Base-by-base conservation (phyloP, 2,329 filamentous ascomycete genomes). In the Venturia oleaginea region DNA sequence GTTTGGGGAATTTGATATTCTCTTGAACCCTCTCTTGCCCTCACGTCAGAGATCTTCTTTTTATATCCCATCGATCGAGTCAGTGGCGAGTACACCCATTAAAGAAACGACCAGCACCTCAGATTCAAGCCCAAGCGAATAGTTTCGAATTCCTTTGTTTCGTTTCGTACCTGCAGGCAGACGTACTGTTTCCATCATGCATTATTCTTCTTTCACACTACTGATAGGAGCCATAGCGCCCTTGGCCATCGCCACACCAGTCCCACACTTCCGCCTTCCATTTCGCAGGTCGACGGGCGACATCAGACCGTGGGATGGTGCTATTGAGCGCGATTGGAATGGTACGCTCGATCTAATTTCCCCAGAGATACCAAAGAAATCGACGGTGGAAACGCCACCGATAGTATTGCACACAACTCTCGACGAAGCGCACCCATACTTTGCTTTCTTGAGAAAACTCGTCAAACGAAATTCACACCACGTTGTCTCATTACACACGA, bases 1-100 rank as follows among this genome's bases (percentile, higher is more conserved):
- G 51, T 57, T 57, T 57, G 51, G 51, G 51, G 51, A 11, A 57
- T 57, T 57, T 57, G 51, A 57, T n/a, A 57, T 32, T 11, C 15
- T 34, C 34, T 57, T n/a, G 15, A 6, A 34, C 27, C 27, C 51
- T 34, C 27, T 57, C n/a, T 57, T 57, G 51, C 51, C 51, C 51
- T 57, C 22, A 51, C 7, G 51, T 34, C 27, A 5, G 51, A 34
- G 51, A 22, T 17, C 3, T 32, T 57, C 27, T 57, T 57, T 57
- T 57, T 57, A 57, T 34, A 57, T 57, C 8, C 6, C 15, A n/a
- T 32, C 46, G 46, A 57, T 34, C 51, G 51, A 57, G 27, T 37
- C 51, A 37, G 30, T 32, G 30, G 30, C 27, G 30, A 57, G 8
- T 57, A 34, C 51, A 34, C 27, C 34, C 51, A 34, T 34, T 57